Evolutionary conservation across 495 filamentous ascomycete species (phyloP).

Genomic region (Jackrogersella minutella): DNA sequence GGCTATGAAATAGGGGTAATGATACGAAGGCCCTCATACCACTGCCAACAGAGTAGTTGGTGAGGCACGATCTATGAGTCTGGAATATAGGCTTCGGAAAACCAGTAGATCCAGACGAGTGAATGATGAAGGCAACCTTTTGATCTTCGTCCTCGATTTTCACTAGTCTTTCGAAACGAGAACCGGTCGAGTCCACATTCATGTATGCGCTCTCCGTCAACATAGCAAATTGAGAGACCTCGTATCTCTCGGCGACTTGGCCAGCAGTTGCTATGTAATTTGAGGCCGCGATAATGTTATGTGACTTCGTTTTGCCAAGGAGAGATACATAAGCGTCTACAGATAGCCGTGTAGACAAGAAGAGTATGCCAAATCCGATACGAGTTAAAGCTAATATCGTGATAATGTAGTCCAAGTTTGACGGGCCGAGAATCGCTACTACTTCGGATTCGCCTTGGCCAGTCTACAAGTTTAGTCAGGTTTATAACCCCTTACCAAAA

Average conservation of each 20-base stretch:
- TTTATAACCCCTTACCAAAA: not conserved
- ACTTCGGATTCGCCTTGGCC: slow-evolving; percentile 48
- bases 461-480: slow-evolving; percentile 30
- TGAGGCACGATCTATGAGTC: slow-evolving; percentile 37
- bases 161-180: slow-evolving; percentile 20
- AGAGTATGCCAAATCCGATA: slow-evolving; percentile 57
- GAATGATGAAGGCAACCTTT: slow-evolving; percentile 50
- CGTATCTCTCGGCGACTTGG: slow-evolving; percentile 32
- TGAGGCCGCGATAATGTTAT: slow-evolving; percentile 43
- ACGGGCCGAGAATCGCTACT: slow-evolving; percentile 53
- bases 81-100: slow-evolving; percentile 60
- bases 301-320: slow-evolving; percentile 49
- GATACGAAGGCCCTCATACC: slow-evolving; percentile 39
- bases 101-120: slow-evolving; percentile 63
- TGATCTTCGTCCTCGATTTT: slow-evolving; percentile 36
- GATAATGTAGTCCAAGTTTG: slow-evolving; percentile 55
- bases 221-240: slow-evolving; percentile 18
- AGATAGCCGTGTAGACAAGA: slow-evolving; percentile 57
- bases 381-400: slow-evolving; percentile 53
- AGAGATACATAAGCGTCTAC: slow-evolving; percentile 55
- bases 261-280: slow-evolving; percentile 40
- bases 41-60: slow-evolving; percentile 41
- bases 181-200: not conserved
- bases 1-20: slow-evolving; percentile 47
- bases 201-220: slow-evolving; percentile 27